Evolutionary conservation across 345 rosid species (phyloP), one percentile per base, ranked within the genome.

Genomic region (Aquilaria yunnanensis): DNA sequence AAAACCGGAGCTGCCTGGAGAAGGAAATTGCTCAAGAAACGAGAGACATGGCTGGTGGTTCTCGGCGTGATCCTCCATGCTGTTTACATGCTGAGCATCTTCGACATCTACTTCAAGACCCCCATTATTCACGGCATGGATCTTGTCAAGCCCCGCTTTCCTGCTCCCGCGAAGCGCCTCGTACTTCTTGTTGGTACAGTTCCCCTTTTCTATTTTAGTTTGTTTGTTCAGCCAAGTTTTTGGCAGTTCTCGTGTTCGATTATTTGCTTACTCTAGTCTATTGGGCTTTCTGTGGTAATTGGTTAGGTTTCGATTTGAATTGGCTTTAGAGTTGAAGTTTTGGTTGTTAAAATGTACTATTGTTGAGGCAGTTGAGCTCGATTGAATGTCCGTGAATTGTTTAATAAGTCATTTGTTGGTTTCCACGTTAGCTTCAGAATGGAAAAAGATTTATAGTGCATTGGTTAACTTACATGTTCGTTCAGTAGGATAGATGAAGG

Each of bases 101-200:
- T 93, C 86, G 98, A 93, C 65, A 87, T 93, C 71, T 93, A 89
- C 81, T 93, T 93, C 97, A 93, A 89, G 67, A 82, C 97, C 14
- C 97, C 98, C 9, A 88, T 93, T 73, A 96, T 93, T 68, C 96
- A 88, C 60, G 98, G 98, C 64, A 84, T 93, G 97, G 92, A 87
- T 80, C 92, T 76, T 0, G 97, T 86, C 56, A 61, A 69, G 14
- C 97, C 96, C 29, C 88, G 90, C 47, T 90, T 90, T 81, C 14
- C 66, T 2, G 85, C 85, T 5, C 96, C 97, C 9, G 98, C 97
- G 1, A 93, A 93, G 30, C 97, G 98, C 49, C 97, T 93, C 51
- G 83, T 93, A 30, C 90, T 93, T 47, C 78, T 93, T 51, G 82
- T 93, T 14, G 93, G 97, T 93, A 80, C 11, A 72, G n/a, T 31